These are phyloP conservation scores for Phytophthora melonis DNA, from an alignment of 352 stramenopile species.

Conservation along the genomic window DNA sequence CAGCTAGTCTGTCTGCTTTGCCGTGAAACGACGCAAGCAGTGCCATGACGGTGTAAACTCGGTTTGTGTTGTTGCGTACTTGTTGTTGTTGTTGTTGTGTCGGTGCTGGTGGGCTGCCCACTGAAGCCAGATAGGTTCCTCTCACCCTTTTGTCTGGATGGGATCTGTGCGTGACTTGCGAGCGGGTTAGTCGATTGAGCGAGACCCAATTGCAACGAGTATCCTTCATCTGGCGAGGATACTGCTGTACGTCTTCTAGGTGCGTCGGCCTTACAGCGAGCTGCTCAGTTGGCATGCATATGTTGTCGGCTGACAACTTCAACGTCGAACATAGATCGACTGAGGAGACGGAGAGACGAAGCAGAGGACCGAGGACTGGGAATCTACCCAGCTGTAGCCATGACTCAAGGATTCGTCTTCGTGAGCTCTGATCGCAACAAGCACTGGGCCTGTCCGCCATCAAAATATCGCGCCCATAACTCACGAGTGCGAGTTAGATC, in stretches of 20 bases:
- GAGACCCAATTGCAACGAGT: slow-evolving; percentile 4
- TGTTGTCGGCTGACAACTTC: slow-evolving; percentile 12
- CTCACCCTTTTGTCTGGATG: background rate
- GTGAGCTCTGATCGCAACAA: slow-evolving; percentile 12
- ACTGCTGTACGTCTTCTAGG: slow-evolving; percentile 1
- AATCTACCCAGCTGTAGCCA: slow-evolving; percentile 29
- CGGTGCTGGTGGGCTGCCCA: background rate
- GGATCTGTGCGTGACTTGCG: slow-evolving; percentile 1
- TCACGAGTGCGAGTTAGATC: slow-evolving; percentile 8
- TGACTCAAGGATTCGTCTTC: slow-evolving; percentile 20
- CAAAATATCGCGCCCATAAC: slow-evolving; percentile 11
- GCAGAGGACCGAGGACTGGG: slow-evolving; percentile 8
- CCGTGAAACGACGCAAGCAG: slow-evolving; percentile 34
- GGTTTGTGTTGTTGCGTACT: slow-evolving; percentile 30
- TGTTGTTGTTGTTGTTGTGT: background rate
- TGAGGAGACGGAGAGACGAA: slow-evolving; percentile 17
- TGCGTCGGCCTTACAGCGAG: slow-evolving; percentile 11
- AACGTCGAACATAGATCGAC: slow-evolving; percentile 12
- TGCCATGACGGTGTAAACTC: slow-evolving; percentile 36
- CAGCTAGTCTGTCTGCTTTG: slow-evolving; percentile 42
- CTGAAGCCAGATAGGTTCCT: background rate
- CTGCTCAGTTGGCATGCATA: background rate
- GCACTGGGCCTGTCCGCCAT: slow-evolving; percentile 2
- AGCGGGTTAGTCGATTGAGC: slow-evolving; percentile 24
- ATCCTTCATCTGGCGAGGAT: slow-evolving; percentile 5